phyloP scores from a whole-genome alignment of 2,329 filamentous ascomycete genomes.

The Claviceps pusilla region DNA sequence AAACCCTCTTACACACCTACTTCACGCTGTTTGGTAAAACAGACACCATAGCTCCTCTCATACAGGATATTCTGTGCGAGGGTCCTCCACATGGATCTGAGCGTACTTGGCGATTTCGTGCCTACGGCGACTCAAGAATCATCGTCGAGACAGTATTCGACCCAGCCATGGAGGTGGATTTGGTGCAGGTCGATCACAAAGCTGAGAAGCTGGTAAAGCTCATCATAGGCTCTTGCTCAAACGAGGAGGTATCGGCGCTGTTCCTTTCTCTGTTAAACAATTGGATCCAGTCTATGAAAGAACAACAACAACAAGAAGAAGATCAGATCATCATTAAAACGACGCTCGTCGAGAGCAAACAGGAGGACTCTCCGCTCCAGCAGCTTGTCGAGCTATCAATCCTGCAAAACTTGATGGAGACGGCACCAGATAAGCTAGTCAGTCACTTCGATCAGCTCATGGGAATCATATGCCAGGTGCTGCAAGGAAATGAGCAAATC shows the following conservation, averaged over 20 bases:
- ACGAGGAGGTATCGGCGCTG: slow-evolving; percentile 41
- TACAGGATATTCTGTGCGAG: slow-evolving; percentile 39
- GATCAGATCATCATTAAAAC: slow-evolving; percentile 13
- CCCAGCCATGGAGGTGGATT: slow-evolving; percentile 19
- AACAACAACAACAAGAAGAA: slow-evolving; percentile 9
- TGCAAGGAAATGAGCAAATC: slow-evolving; percentile 31
- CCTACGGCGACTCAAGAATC: slow-evolving; percentile 30
- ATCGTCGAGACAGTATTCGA: slow-evolving; percentile 27
- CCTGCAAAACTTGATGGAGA: slow-evolving; percentile 50
- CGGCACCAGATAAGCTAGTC: slow-evolving; percentile 47
- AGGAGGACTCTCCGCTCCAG: slow-evolving; percentile 27
- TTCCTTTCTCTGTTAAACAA: slow-evolving; percentile 30
- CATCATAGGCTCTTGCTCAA: slow-evolving; percentile 33
- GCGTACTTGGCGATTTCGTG: slow-evolving; percentile 37
- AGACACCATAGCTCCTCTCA: slow-evolving; percentile 32
- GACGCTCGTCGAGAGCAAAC: slow-evolving; percentile 11
- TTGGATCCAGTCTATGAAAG: slow-evolving; percentile 33
- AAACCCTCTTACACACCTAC: slow-evolving; percentile 39
- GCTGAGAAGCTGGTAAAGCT: slow-evolving; percentile 33
- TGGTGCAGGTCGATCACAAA: slow-evolving; percentile 32
- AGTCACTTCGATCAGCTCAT: slow-evolving; percentile 49
- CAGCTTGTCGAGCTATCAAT: slow-evolving; percentile 45
- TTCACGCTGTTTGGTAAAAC: slow-evolving; percentile 39
- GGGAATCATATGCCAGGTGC: slow-evolving; percentile 45
- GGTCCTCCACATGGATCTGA: slow-evolving; percentile 25